Percentiles rank a stretch among this genome's conserved stretches.
Conservation (phyloP, 345 rosid species). For the Eutrema japonicum region DNA sequence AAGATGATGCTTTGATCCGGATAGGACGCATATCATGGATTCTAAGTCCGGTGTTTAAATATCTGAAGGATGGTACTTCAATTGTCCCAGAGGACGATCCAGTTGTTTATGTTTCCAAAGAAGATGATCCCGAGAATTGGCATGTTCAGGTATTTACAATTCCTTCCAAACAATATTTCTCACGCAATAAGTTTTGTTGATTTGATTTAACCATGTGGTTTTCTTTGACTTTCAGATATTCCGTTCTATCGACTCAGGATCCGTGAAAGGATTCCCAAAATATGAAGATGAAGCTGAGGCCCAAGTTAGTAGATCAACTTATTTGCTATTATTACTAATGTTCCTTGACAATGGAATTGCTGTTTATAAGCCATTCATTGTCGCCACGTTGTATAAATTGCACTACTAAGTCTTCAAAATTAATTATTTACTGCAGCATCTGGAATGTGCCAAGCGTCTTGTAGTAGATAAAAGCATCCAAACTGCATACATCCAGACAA, state of each 20-base stretch:
- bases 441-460: conserved; percentile 61
- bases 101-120: conserved; percentile 52
- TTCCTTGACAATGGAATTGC: conserved; percentile 1
- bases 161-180: conserved; percentile 1
- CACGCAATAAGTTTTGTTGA: conserved; percentile 2
- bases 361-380: conserved; percentile 8
- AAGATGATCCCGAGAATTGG: conserved; percentile 76
- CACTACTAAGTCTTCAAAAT: conserved; percentile 24
- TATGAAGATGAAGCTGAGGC: conserved; percentile 45
- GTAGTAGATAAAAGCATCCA: conserved; percentile 95
- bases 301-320: conserved; percentile 52
- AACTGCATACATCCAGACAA: conserved; percentile 91
- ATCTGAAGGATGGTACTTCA: conserved; percentile 47
- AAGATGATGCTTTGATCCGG: conserved; percentile 78
- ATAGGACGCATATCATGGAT: conserved; percentile 96
- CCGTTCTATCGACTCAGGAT: conserved; percentile 85
- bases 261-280: conserved; percentile 84
- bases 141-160: conserved; percentile 71
- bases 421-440: conserved; percentile 63
- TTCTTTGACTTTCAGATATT: conserved; percentile 58
- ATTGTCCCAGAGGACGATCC: conserved; percentile 64
- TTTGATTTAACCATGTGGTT: conserved; percentile 7
- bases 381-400: conserved; percentile 9
- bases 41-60: conserved; percentile 59
- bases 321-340: conserved; percentile 13